Evolutionary conservation across 768 basidiomycete genomes (phyloP).

Genomic region (Dioszegia crocea): DNA sequence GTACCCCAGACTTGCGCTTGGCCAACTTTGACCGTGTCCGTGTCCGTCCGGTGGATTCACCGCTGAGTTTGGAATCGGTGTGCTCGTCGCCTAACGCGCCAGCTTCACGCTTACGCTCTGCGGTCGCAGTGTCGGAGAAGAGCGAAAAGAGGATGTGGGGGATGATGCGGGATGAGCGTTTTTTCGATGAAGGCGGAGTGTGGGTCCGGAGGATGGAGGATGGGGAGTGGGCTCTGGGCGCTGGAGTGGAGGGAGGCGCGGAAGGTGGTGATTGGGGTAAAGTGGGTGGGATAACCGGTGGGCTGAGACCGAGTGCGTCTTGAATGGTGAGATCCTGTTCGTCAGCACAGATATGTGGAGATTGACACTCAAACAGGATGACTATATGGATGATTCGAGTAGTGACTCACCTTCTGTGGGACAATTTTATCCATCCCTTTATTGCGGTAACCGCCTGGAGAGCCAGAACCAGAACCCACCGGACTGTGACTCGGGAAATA

Average conservation of each 20-base stretch:
- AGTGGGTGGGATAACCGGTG: background rate
- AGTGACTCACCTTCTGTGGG: too few species aligned
- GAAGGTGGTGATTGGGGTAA: background rate
- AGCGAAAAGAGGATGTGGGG: constrained; percentile 7
- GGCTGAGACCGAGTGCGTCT: background rate
- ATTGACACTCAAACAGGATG: background rate
- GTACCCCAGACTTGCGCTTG: background rate
- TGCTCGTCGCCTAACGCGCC: background rate
- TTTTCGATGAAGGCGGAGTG: background rate
- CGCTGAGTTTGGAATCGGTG: background rate
- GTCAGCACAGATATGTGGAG: background rate
- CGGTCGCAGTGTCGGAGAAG: background rate
- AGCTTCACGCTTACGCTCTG: background rate
- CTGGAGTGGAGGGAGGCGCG: background rate
- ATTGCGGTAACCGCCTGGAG: too few species aligned
- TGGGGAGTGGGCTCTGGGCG: background rate
- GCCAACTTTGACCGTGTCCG: background rate
- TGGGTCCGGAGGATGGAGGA: background rate
- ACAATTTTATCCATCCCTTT: too few species aligned
- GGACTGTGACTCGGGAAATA: too few species aligned
- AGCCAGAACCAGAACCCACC: too few species aligned
- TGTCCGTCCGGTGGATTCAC: background rate
- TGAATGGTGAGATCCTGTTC: background rate
- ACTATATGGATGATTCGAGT: too few species aligned
- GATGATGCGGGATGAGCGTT: constrained; percentile 6